phyloP scores from a whole-genome alignment of 2,329 filamentous ascomycete genomes.

The Pseudogymnoascus sp. region DNA sequence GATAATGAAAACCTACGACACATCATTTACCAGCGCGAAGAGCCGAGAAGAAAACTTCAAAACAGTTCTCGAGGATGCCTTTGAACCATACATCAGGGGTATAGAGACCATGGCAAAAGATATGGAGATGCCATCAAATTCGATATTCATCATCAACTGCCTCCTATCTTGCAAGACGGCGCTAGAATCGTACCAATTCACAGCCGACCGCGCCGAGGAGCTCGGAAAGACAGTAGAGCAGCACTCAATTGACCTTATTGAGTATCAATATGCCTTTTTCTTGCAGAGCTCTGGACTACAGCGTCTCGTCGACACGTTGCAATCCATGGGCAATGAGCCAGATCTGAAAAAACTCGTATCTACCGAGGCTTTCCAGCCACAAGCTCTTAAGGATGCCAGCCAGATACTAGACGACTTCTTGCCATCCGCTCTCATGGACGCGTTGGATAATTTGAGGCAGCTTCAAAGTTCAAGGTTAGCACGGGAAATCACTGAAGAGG shows the following conservation, averaged over 20 bases:
- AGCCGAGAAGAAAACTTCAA: constrained; percentile 65
- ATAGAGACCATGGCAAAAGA: constrained; percentile 62
- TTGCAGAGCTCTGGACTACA: constrained; percentile 68
- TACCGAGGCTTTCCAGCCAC: constrained; percentile 54
- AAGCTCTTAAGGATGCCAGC: constrained; percentile 59
- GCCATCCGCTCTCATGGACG: constrained; percentile 88
- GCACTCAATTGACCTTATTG: constrained; percentile 52
- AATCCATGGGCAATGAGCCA: constrained; percentile 21
- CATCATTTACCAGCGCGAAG: constrained; percentile 59
- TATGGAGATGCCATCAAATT: constrained; percentile 52
- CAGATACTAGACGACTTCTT: constrained; percentile 84
- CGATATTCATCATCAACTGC: constrained; percentile 71
- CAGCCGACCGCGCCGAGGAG: constrained; percentile 46
- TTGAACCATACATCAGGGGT: constrained; percentile 79
- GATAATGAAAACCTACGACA: constrained; percentile 82
- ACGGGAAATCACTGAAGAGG: constrained; percentile 72
- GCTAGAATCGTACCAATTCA: constrained; percentile 59
- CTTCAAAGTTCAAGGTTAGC: constrained; percentile 68
- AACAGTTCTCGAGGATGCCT: constrained; percentile 66
- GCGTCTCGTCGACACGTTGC: constrained; percentile 53
- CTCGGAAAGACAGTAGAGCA: constrained; percentile 52
- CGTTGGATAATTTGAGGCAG: constrained; percentile 70
- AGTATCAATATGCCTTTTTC: constrained; percentile 67
- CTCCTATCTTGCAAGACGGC: constrained; percentile 51
- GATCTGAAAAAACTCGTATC: constrained; percentile 45